Evolutionary conservation across 352 stramenopile species (phyloP), one percentile per base, ranked within the genome.

Genomic region (Halophytophthora batemanensis): DNA sequence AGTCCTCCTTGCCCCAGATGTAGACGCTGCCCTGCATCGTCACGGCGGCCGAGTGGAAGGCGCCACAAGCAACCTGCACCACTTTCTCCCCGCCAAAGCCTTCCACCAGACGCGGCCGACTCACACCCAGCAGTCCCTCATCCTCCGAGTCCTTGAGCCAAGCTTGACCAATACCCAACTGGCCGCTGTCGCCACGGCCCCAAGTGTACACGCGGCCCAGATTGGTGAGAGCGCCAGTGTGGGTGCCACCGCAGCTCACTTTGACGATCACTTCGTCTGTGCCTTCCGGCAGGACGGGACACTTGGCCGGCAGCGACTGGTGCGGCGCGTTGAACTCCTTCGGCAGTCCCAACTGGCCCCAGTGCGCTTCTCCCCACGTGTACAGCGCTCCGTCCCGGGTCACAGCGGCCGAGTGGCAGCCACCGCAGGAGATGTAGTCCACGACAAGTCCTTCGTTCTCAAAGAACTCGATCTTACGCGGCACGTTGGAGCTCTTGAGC

Each of bases 1-100:
- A 90, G 62, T 95, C 85, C 45, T 93, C 82, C 65, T 93, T 92
- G 43, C 78, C 78, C 82, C 82, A 93, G 38, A 89, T 86, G 71
- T 80, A 93, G 7, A 93, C 72, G 14, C 54, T 53, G 21, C 80
- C 82, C 5, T 74, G 66, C 8, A 84, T 76, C 2, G 78, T 91
- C 42, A 93, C 73, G 40, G 79, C 82, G 17, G 82, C 82, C 25
- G 82, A 85, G 64, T 93, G 82, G 61, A 93, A 93, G 10, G 82
- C 82, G 23, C 82, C 82, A 11, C 80, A 90, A 18, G 82, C 78
- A 42, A 93, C 78, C 53, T 91, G 82, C 6, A 89, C 74, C 14
- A 91, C 77, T 47, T 85, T 85, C 38, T 91, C 80, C 14, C 64
- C 63, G 10, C 78, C 58, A 40, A 93, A 91, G n/a, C 72, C 75